phyloP scores from a whole-genome alignment of 2,329 filamentous ascomycete species.

The Colletotrichum sidae region DNA sequence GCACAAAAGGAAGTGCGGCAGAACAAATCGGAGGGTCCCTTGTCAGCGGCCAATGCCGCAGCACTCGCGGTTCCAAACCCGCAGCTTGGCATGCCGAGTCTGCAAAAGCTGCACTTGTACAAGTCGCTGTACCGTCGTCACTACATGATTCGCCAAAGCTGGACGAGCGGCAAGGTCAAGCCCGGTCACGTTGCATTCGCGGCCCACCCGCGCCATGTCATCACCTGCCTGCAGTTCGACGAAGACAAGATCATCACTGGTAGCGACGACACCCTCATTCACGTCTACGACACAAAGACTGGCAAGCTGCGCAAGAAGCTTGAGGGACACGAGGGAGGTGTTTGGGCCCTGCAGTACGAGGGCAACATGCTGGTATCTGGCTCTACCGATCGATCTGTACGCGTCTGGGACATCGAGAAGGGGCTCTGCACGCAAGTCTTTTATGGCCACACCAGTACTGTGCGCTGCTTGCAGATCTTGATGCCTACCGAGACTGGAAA shows the following conservation, averaged over 20 bases:
- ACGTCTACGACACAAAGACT: constrained; percentile 97
- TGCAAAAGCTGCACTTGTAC: constrained; percentile 90
- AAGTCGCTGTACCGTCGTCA: constrained; percentile 97
- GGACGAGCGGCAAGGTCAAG: constrained; percentile 88
- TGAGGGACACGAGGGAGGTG: constrained; percentile 94
- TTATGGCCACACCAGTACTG: constrained; percentile 96
- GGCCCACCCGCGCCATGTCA: constrained; percentile 96
- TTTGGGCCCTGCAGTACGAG: constrained; percentile 97
- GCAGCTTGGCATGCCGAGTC: constrained; percentile 79
- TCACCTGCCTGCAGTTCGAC: constrained; percentile 97
- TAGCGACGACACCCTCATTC: constrained; percentile 96
- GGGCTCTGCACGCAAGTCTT: constrained; percentile 95
- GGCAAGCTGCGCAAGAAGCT: constrained; percentile 86
- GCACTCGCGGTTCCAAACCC: constrained; percentile 84
- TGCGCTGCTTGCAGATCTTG: constrained; percentile 93
- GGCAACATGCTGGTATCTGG: constrained; percentile 96
- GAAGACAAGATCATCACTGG: constrained; percentile 98
- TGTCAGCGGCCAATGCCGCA: constrained; percentile 89
- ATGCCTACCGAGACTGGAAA: constrained; percentile 85
- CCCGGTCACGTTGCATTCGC: constrained; percentile 94
- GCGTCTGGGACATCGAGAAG: constrained; percentile 98
- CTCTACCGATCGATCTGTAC: constrained; percentile 95
- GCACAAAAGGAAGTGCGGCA: constrained; percentile 54
- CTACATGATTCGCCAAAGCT: constrained; percentile 88
- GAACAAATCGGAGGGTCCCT: constrained; percentile 81